These are phyloP conservation scores for Tricladium varicosporioides DNA, from an alignment of 2,329 filamentous ascomycete species.

Conservation along the genomic window DNA sequence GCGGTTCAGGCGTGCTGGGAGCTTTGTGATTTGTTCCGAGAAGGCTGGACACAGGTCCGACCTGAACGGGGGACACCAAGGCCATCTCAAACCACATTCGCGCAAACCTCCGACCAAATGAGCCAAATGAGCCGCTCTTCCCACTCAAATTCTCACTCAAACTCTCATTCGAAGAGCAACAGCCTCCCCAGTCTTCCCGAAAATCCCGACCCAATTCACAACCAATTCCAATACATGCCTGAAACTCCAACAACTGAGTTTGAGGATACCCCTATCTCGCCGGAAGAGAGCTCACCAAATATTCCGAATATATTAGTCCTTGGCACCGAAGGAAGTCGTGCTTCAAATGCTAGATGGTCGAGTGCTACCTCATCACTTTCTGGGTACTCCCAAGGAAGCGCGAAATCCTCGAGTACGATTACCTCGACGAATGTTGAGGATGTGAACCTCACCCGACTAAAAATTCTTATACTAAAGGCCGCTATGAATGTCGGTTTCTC, in stretches of 20 bases:
- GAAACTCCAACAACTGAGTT: slow-evolving; percentile 96
- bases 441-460: slow-evolving; percentile 72
- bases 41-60: slow-evolving; percentile 86
- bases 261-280: slow-evolving; percentile 83
- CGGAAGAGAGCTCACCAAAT: slow-evolving; percentile 70
- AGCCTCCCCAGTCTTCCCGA: slow-evolving; percentile 50
- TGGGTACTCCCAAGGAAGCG: slow-evolving; percentile 70
- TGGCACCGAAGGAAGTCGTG: slow-evolving; percentile 63
- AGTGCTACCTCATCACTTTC: slow-evolving; percentile 78
- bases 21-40: slow-evolving; percentile 86
- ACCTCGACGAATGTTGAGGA: slow-evolving; percentile 69
- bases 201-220: slow-evolving; percentile 29
- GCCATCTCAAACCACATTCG: slow-evolving; percentile 75
- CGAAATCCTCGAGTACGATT: slow-evolving; percentile 66
- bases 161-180: slow-evolving; percentile 29
- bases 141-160: slow-evolving; percentile 22
- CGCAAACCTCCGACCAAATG: slow-evolving; percentile 51
- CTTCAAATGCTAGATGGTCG: slow-evolving; percentile 72
- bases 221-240: slow-evolving; percentile 48
- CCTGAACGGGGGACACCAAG: slow-evolving; percentile 84
- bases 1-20: slow-evolving; percentile 95
- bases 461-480: slow-evolving; percentile 77
- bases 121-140: slow-evolving; percentile 22
- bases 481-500: slow-evolving; percentile 82
- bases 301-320: slow-evolving; percentile 87